Base-by-base conservation (phyloP, 75 land plant species). In the Sequoia sempervirens region DNA sequence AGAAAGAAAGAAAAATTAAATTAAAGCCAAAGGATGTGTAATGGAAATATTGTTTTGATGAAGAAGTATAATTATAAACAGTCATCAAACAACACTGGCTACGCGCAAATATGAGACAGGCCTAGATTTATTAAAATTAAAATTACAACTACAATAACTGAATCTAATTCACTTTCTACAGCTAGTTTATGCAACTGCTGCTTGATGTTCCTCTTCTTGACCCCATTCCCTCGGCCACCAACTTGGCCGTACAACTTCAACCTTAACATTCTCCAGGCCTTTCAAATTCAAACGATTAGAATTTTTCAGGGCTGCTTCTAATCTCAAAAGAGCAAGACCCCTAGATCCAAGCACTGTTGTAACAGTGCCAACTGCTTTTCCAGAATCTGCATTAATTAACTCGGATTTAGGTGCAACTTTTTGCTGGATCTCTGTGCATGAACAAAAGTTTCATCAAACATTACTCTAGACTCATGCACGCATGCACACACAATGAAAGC, bases 141-240 rank as follows among this genome's bases (percentile, higher is more conserved):
- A 32, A 69, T 28, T 69, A 30, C 73, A 69, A 32, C 73, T 69
- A 69, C 34, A 69, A 69, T 28, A 8, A 69, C 14, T 32, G 73
- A 69, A 69, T 69, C 73, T 69, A 32, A 10, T 30, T 32, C 12
- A 20, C 73, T 32, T 28, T 28, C 14, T 69, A 69, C 34, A 32
- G 73, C 73, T 13, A 58, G 73, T 11, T 69, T 30, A 69, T 69
- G 73, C 73, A 9, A 69, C 36, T 69, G 73, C 73, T 30, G 73
- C 73, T 69, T 10, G 34, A 1, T 69, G 73, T 30, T 69, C 73
- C 73, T 69, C 73, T 83, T 93, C 89, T 20, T 80, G 91, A 69
- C 89, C 87, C 99, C 99, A 98, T 37, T 98, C 92, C 47, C 87
- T 76, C 32, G 98, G 98, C 99, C 98, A 98, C 99, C 99, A 98